Percentiles rank a stretch among this genome's conserved stretches.
phyloP scores from a whole-genome alignment of 345 rosid genomes.

The Reutealis trisperma region DNA sequence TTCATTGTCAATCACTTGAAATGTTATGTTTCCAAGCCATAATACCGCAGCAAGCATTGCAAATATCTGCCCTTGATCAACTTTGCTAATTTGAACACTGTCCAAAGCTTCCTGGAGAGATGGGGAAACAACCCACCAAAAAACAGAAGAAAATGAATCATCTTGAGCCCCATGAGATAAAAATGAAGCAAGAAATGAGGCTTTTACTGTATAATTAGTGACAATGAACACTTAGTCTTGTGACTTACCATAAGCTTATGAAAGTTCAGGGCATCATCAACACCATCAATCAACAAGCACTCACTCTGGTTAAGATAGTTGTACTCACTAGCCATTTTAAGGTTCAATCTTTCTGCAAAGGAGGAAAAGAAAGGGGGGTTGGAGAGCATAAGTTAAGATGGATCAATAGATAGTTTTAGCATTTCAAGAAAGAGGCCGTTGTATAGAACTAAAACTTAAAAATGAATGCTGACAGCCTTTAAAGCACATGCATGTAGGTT shows the following conservation, averaged over 20 bases:
- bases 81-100: conserved; percentile 62
- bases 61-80: conserved; percentile 76
- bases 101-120: conserved; percentile 72
- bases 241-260: conserved; percentile 65
- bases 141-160: conserved; percentile 11
- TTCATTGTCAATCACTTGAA: conserved; percentile 68
- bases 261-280: conserved; percentile 75
- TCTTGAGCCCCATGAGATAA: conserved; percentile 2
- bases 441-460: not conserved
- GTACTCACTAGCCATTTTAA: conserved; percentile 75
- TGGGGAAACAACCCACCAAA: conserved; percentile 16
- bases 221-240: conserved; percentile 7
- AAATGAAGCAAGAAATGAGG: conserved; percentile 2
- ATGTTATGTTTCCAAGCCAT: conserved; percentile 89
- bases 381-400: not conserved
- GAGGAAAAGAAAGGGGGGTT: not conserved
- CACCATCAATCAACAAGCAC: conserved; percentile 69
- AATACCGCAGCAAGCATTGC: conserved; percentile 82
- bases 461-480: not conserved
- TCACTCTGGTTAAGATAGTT: conserved; percentile 86
- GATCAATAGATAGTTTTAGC: not conserved
- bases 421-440: not conserved
- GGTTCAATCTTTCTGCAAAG: conserved; percentile 72
- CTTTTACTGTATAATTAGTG: conserved; percentile 8
- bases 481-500: not conserved